Base-by-base conservation (phyloP, 805 yeast species). In the Vanderwaltozyma tropicalis region DNA sequence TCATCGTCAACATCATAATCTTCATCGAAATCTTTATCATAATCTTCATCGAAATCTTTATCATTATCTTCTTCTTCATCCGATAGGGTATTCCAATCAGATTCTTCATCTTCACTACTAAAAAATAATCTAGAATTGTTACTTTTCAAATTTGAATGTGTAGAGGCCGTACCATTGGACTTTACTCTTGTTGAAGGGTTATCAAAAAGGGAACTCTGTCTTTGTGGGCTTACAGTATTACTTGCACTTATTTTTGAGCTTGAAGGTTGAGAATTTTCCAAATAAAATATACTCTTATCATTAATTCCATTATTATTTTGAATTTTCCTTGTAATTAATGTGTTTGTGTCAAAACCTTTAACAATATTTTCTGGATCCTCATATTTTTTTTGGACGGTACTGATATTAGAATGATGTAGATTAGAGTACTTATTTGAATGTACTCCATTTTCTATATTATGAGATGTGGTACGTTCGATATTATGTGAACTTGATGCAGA, bases 61-160 rank as follows among this genome's bases (percentile, higher is more conserved):
- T n/a, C n/a, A n/a, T n/a, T n/a, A 12, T 45, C 46, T 8, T 39
- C 47, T n/a, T 44, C 47, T 24, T 55, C 59, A 29, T 49, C 54
- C 3, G 53, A 46, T 3, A 50, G 32, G n/a, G 54, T 46, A 35
- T 56, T 52, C 59, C 59, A 56, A 36, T 53, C 61, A 5, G 62
- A 56, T 26, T 53, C 59, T 13, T 56, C 60, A 24, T 57, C 64
- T 18, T 58, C 64, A 32, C 61, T 54, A 30, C 61, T 55, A 34
- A 57, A 50, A 30, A 55, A 57, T 20, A 55, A 42, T 20, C 47
- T 49, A 17, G 51, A 30, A 30, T 17, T 46, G 16, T 45, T 39
- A 12, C 39, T 39, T 14, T 30, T 29, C 9, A 32, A 21, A 21
- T 21, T 21, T n/a, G n/a, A n/a, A 21, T 21, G 6, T 24, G 9